Conservation (phyloP, 257 asterid genomes). For the Nicotiana obtusifolia region DNA sequence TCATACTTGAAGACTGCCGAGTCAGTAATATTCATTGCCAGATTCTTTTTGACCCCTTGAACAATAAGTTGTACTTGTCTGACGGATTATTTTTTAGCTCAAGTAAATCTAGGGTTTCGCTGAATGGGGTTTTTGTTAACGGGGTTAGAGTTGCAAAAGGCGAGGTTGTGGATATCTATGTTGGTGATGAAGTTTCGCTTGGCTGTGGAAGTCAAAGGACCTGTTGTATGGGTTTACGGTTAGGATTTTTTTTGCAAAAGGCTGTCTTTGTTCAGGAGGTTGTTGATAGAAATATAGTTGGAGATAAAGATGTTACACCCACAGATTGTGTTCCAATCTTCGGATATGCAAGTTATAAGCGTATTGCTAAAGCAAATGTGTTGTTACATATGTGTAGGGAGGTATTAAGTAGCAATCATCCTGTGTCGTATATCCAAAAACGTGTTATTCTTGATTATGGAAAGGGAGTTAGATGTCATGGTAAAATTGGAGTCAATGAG, state of each 20-base stretch:
- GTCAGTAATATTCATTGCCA: slow-evolving; percentile 69
- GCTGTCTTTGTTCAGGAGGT: slow-evolving; percentile 46
- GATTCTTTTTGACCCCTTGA: slow-evolving; percentile 48
- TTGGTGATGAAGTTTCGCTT: slow-evolving; percentile 65
- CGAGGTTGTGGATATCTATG: slow-evolving; percentile 45
- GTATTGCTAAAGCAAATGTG: slow-evolving; percentile 30
- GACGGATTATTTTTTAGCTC: slow-evolving; percentile 50
- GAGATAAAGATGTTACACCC: slow-evolving; percentile 8
- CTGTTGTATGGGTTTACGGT: slow-evolving; percentile 27
- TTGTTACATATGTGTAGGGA: slow-evolving; percentile 61
- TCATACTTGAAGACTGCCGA: slow-evolving; percentile 41
- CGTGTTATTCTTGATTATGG: slow-evolving; percentile 20
- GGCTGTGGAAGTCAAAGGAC: slow-evolving; percentile 36
- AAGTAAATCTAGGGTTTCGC: slow-evolving; percentile 41
- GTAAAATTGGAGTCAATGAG: slow-evolving; percentile 16
- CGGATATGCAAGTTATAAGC: slow-evolving; percentile 19
- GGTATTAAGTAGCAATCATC: slow-evolving; percentile 60
- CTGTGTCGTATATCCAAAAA: slow-evolving; percentile 44
- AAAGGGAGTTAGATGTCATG: slow-evolving; percentile 18
- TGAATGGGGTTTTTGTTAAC: slow-evolving; percentile 68
- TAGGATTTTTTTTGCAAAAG: slow-evolving; percentile 63
- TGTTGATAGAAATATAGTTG: slow-evolving; percentile 28
- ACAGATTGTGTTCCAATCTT: slow-evolving; percentile 11
- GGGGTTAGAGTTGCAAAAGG: slow-evolving; percentile 38
- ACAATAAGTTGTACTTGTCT: slow-evolving; percentile 42